Percentiles rank a stretch among this genome's conserved stretches.
Conservation (phyloP, 768 basidiomycete genomes). For the Cubamyces sp. region DNA sequence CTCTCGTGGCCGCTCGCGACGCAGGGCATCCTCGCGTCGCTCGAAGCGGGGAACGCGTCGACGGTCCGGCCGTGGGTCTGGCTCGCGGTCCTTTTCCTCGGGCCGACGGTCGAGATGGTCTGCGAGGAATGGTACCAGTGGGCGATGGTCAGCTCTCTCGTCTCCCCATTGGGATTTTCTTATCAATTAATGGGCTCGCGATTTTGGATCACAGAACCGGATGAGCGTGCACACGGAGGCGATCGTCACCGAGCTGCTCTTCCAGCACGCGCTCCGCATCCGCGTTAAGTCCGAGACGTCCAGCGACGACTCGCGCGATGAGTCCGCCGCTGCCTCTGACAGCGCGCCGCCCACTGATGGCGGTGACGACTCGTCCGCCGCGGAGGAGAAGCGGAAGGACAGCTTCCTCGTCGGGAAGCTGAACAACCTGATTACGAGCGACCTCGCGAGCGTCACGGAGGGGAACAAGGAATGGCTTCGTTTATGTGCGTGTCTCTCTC, state of each 20-base stretch:
- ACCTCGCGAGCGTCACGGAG: slow-evolving; percentile 41
- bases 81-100: slow-evolving; percentile 56
- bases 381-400: slow-evolving; percentile 42
- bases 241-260: slow-evolving; percentile 36
- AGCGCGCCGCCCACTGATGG: not conserved
- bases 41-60: slow-evolving; percentile 57
- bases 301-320: not conserved
- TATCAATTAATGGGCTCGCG: too few species aligned
- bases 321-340: not conserved
- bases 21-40: slow-evolving; percentile 43
- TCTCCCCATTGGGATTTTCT: too few species aligned
- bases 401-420: slow-evolving; percentile 63
- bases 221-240: slow-evolving; percentile 5
- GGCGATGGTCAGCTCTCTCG: slow-evolving; percentile 29
- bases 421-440: slow-evolving; percentile 75
- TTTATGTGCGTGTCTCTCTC: slow-evolving; percentile 41
- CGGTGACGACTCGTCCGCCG: not conserved
- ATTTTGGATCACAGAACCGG: not conserved
- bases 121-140: slow-evolving; percentile 59
- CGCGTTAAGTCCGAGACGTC: slow-evolving; percentile 41
- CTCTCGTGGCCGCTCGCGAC: slow-evolving; percentile 38
- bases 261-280: slow-evolving; percentile 55
- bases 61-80: slow-evolving; percentile 70
- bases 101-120: slow-evolving; percentile 48
- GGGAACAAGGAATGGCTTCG: slow-evolving; percentile 25